phyloP scores from a whole-genome alignment of 1,139 yeast species.

The Nakaseomyces uthaithaninus region DNA sequence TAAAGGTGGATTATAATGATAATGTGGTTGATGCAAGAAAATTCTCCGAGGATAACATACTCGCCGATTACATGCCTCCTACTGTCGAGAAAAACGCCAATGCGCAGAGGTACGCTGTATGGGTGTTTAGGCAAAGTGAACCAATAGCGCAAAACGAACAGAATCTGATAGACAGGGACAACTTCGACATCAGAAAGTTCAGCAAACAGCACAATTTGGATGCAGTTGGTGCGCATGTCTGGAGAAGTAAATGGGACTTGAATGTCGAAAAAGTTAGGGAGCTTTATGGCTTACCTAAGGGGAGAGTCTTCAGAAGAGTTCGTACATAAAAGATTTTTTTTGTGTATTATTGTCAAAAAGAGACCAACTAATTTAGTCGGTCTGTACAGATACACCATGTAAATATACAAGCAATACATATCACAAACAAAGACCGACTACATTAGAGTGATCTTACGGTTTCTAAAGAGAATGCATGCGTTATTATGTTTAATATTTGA shows the following conservation, averaged over 20 bases:
- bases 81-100: slow-evolving; percentile 84
- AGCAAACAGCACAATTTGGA: slow-evolving; percentile 46
- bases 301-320: slow-evolving; percentile 62
- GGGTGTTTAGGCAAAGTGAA: slow-evolving; percentile 74
- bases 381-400: no score
- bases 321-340: slow-evolving; percentile 30
- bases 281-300: slow-evolving; percentile 62
- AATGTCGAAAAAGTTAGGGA: slow-evolving; percentile 60
- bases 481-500: no score
- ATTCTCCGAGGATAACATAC: slow-evolving; percentile 34
- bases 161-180: slow-evolving; percentile 33
- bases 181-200: slow-evolving; percentile 68
- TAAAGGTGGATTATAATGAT: slow-evolving; percentile 52
- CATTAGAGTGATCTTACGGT: neutral
- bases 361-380: no score
- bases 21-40: slow-evolving; percentile 50
- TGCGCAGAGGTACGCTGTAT: slow-evolving; percentile 73
- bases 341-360: no score
- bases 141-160: slow-evolving; percentile 15
- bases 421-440: neutral
- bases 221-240: slow-evolving; percentile 85
- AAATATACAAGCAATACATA: neutral
- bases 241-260: slow-evolving; percentile 83
- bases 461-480: no score
- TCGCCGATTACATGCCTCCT: slow-evolving; percentile 63